Evolutionary conservation across 805 yeast genomes (phyloP).

Genomic region (Candida vartiovaarae): DNA sequence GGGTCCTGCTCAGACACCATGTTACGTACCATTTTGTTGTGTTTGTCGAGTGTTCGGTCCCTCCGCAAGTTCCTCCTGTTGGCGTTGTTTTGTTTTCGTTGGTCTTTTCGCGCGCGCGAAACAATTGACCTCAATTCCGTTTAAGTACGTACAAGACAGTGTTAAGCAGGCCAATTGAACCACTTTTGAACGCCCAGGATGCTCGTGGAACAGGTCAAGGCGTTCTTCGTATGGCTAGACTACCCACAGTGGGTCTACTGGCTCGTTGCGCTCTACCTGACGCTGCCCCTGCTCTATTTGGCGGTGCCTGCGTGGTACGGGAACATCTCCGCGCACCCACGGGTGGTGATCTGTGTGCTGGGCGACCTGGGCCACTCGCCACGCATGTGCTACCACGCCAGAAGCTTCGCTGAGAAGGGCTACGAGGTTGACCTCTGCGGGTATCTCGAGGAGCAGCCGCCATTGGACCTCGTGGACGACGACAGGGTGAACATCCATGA

Average conservation of each 20-base stretch:
- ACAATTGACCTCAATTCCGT: no score
- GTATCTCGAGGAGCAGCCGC: slow-evolving; percentile 53
- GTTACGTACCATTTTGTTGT: no score
- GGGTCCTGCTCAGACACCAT: no score
- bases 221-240: slow-evolving; percentile 14
- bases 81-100: no score
- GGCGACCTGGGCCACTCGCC: slow-evolving; percentile 97
- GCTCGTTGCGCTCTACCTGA: slow-evolving; percentile 38
- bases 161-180: no score
- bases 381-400: slow-evolving; percentile 86
- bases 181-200: no score
- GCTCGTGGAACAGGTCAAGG: not conserved
- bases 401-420: slow-evolving; percentile 60
- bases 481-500: slow-evolving; percentile 44
- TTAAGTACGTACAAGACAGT: no score
- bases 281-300: slow-evolving; percentile 30
- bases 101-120: no score
- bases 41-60: no score
- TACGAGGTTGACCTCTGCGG: slow-evolving; percentile 83
- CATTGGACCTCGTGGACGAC: slow-evolving; percentile 43
- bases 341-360: slow-evolving; percentile 72
- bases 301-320: slow-evolving; percentile 31
- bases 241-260: slow-evolving; percentile 36
- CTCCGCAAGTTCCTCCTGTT: no score
- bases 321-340: slow-evolving; percentile 32